Conservation (phyloP, 1,284 basidiomycete species). For the Cutaneotrichosporon sp. region DNA sequence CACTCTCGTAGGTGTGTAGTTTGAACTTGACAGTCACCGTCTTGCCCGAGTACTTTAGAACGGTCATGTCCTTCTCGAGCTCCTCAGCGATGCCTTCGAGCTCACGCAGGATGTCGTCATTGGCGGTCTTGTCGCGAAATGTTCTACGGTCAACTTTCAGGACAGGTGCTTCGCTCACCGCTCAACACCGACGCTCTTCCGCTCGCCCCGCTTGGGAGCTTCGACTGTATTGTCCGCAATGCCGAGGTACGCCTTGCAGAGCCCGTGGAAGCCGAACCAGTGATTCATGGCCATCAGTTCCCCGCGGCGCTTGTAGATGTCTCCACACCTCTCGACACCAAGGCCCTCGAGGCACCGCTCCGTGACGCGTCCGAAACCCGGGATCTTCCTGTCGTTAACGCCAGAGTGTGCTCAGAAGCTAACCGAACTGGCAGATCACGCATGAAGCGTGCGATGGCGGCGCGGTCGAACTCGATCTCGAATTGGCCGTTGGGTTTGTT, state of each 20-base stretch:
- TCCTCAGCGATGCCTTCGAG: constrained; percentile 75
- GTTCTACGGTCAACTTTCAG: constrained; percentile 58
- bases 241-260: constrained; percentile 75
- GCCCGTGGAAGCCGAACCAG: constrained; percentile 70
- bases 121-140: constrained; percentile 66
- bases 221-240: constrained; percentile 77
- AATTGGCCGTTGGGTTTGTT: constrained; percentile 95
- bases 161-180: constrained; percentile 56
- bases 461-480: constrained; percentile 65
- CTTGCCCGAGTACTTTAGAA: constrained; percentile 53
- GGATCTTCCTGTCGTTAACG: constrained; percentile 57
- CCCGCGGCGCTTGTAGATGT: constrained; percentile 72
- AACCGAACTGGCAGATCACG: constrained; percentile 48
- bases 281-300: constrained; percentile 77
- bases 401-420: neutral
- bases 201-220: constrained; percentile 69
- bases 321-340: constrained; percentile 84
- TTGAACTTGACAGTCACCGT: constrained; percentile 54
- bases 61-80: constrained; percentile 72
- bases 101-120: constrained; percentile 67
- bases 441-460: constrained; percentile 67
- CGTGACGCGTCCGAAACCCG: constrained; percentile 81
- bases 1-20: constrained; percentile 52
- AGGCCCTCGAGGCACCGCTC: constrained; percentile 81
- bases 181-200: constrained; percentile 88